phyloP scores from a whole-genome alignment of 352 stramenopile species.

The Phytophthora capsici region DNA sequence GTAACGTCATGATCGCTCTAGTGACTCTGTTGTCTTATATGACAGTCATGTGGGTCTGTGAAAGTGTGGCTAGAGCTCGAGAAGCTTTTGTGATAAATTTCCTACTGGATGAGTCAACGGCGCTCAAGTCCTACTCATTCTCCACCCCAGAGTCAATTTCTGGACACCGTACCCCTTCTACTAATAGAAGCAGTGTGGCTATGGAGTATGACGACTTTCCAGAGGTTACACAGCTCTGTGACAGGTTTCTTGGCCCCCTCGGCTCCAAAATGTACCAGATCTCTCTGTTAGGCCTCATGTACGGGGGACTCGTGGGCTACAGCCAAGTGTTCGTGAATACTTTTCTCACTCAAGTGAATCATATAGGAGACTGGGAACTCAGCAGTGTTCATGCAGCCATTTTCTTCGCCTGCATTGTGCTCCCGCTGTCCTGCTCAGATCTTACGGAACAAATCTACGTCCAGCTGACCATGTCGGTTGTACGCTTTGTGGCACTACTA shows the following conservation, averaged over 20 bases:
- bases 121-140: conserved; percentile 22
- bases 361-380: conserved; percentile 56
- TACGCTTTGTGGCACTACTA: conserved; percentile 87
- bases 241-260: conserved; percentile 67
- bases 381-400: conserved; percentile 62
- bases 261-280: conserved; percentile 85
- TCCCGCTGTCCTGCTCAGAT: conserved; percentile 90
- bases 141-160: conserved; percentile 7
- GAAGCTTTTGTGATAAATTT: conserved; percentile 48
- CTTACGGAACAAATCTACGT: conserved; percentile 91
- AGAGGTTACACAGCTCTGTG: conserved; percentile 82
- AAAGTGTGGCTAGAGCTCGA: conserved; percentile 67
- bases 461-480: conserved; percentile 87
- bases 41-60: conserved; percentile 92
- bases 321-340: conserved; percentile 92
- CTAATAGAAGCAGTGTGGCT: conserved; percentile 7
- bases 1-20: conserved; percentile 75
- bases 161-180: background rate
- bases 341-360: conserved; percentile 74
- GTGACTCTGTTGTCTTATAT: conserved; percentile 86
- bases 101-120: conserved; percentile 43
- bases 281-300: conserved; percentile 89
- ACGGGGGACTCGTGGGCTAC: conserved; percentile 88
- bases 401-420: conserved; percentile 83
- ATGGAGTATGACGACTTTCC: conserved; percentile 67